Conservation (phyloP, 2,329 filamentous ascomycete species). For the Alternaria consortialis region DNA sequence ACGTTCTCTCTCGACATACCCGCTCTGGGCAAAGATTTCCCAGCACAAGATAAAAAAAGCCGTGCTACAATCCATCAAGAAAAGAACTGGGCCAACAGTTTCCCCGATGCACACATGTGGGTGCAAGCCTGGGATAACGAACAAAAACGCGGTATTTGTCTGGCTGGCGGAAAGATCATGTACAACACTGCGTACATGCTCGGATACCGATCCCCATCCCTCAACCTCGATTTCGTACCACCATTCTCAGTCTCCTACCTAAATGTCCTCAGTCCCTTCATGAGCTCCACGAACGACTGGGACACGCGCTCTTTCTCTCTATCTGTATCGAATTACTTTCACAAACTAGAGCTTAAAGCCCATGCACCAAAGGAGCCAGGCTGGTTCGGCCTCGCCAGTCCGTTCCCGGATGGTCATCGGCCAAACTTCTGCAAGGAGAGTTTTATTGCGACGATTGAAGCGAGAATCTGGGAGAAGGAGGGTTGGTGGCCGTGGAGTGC, state of each 20-base stretch:
- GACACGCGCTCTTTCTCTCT: slow-evolving; percentile 51
- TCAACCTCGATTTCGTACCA: slow-evolving; percentile 55
- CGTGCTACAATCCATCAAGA: slow-evolving; percentile 58
- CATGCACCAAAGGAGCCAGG: slow-evolving; percentile 52
- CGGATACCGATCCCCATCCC: slow-evolving; percentile 53
- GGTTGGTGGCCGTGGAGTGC: slow-evolving; percentile 44
- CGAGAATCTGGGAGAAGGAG: slow-evolving; percentile 53
- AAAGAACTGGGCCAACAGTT: slow-evolving; percentile 61
- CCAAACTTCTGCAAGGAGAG: slow-evolving; percentile 58
- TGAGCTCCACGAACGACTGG: slow-evolving; percentile 54
- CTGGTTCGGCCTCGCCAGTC: slow-evolving; percentile 58
- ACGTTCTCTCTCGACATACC: slow-evolving; percentile 53
- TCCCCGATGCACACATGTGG: slow-evolving; percentile 55
- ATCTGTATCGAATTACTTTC: slow-evolving; percentile 50
- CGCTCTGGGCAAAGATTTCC: slow-evolving; percentile 27
- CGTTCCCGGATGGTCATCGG: slow-evolving; percentile 58
- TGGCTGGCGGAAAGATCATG: slow-evolving; percentile 47
- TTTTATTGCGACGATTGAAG: slow-evolving; percentile 56
- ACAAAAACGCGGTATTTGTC: slow-evolving; percentile 35
- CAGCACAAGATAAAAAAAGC: slow-evolving; percentile 41
- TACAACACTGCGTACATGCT: slow-evolving; percentile 56
- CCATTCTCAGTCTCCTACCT: slow-evolving; percentile 52
- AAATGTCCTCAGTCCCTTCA: slow-evolving; percentile 52
- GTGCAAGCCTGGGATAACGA: slow-evolving; percentile 40
- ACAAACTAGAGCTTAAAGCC: slow-evolving; percentile 54